Evolutionary conservation across 108 stramenopile genomes (phyloP), one percentile per base, ranked within the genome.

Genomic region (Fragilaria crotonensis): DNA sequence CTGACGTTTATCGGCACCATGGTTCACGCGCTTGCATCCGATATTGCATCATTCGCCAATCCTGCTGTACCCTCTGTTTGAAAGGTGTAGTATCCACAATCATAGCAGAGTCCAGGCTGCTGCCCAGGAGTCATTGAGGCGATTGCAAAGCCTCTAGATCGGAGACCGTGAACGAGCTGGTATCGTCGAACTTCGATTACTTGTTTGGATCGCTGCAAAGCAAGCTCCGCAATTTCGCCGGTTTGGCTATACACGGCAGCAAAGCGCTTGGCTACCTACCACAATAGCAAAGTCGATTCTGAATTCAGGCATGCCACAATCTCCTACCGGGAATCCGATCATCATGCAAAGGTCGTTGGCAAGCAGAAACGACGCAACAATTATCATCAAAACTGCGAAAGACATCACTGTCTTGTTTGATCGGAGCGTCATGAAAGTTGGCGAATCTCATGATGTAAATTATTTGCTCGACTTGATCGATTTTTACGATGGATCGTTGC

Each of bases 101-200:
- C 72, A 73, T 62, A 52, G 59, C 27, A 46, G 53, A 4, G 76
- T 77, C 4, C 76, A 70, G 36, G 48, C 33, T 32, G 31, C 52
- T 7, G 63, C 76, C 5, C 27, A 63, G 25, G 14, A 28, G 59
- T 52, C 17, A 57, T 77, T 48, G 50, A 25, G 27, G 33, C 44
- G 23, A 50, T 77, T 17, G 57, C 76, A 27, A 19, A 44, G 5
- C 36, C 11, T 11, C 54, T 26, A 68, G 59, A 18, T 50, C 32
- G 27, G 25, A 22, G 22, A 53, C 63, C 20, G 51, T 73, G 26
- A 45, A 55, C 19, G 57, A 63, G 5, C 55, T 77, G 41, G 14
- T 77, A 2, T 48, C 52, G 18, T 21, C 47, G 18, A 77, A 77
- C 52, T 73, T 77, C 30, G 76, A 77, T 66, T 77, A 77, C 41